Evolutionary conservation across 352 stramenopile genomes (phyloP).

Genomic region (Globisporangium carolinianum): DNA sequence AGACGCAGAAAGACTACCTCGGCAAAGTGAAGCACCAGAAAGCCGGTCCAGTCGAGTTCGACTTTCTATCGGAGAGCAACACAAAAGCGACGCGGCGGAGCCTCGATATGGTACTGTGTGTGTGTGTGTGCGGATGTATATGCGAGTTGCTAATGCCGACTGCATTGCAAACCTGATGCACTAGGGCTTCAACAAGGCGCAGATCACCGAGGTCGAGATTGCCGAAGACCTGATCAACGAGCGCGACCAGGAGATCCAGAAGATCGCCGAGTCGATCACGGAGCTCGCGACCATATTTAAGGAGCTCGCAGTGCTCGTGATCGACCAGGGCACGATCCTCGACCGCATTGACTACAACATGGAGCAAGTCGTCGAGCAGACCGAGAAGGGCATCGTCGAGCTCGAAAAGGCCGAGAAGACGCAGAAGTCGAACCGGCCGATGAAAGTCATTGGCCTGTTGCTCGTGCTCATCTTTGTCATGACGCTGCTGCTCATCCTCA

Average conservation of each 20-base stretch:
- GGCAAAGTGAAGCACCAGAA: slow-evolving; percentile 96
- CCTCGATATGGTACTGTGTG: slow-evolving; percentile 33
- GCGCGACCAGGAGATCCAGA: slow-evolving; percentile 93
- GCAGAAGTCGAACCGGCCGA: slow-evolving; percentile 96
- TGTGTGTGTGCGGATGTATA: background rate
- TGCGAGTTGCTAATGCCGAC: slow-evolving; percentile 1
- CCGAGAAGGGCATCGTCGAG: slow-evolving; percentile 97
- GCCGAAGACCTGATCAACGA: slow-evolving; percentile 93
- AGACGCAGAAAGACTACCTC: slow-evolving; percentile 98
- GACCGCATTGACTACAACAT: slow-evolving; percentile 99
- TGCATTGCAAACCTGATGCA: slow-evolving; percentile 2
- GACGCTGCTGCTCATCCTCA: slow-evolving; percentile 88
- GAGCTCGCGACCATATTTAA: slow-evolving; percentile 99
- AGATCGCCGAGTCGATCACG: slow-evolving; percentile 99
- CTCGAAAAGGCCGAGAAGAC: slow-evolving; percentile 98
- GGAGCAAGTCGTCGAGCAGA: slow-evolving; percentile 99
- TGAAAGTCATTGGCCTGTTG: slow-evolving; percentile 92
- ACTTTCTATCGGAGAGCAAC: slow-evolving; percentile 85
- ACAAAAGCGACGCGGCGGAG: slow-evolving; percentile 46
- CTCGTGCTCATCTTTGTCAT: slow-evolving; percentile 92
- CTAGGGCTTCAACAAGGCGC: slow-evolving; percentile 91
- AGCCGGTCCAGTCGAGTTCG: slow-evolving; percentile 87
- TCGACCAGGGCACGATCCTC: slow-evolving; percentile 99
- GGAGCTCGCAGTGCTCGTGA: slow-evolving; percentile 98
- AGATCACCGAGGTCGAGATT: slow-evolving; percentile 96